phyloP scores from a whole-genome alignment of 2,329 filamentous ascomycete species.

The Acephala macrosclerotiorum region DNA sequence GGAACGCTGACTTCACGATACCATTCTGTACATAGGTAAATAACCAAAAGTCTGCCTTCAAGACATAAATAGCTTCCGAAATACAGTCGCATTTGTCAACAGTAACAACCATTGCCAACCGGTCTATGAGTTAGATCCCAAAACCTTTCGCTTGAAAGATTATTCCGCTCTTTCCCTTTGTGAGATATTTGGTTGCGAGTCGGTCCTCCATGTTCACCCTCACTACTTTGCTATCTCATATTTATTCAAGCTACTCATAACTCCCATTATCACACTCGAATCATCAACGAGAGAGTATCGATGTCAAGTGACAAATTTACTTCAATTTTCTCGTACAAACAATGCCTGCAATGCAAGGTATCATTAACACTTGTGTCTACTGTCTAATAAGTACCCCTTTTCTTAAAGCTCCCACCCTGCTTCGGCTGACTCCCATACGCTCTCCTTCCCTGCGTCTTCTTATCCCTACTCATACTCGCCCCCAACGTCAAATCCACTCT shows the following conservation, averaged over 20 bases:
- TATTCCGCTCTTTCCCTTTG: too few relatives aligned
- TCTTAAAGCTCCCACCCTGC: constrained; percentile 54
- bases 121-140: too few relatives aligned
- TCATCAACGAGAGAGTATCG: too few relatives aligned
- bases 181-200: too few relatives aligned
- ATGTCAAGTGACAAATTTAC: neutral
- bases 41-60: neutral
- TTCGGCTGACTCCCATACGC: constrained; percentile 82
- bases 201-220: too few relatives aligned
- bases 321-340: neutral
- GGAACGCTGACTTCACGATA: neutral
- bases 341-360: constrained; percentile 30
- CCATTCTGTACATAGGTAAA: constrained; percentile 3
- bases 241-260: too few relatives aligned
- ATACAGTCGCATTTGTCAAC: neutral
- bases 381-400: constrained; percentile 37
- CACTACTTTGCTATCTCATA: too few relatives aligned
- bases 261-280: too few relatives aligned
- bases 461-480: constrained; percentile 76
- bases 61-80: neutral
- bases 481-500: constrained; percentile 81
- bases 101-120: too few relatives aligned
- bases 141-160: too few relatives aligned
- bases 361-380: constrained; percentile 16
- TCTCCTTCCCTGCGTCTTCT: constrained; percentile 71